Conservation (phyloP, 352 stramenopile species). For the Phytophthora foliorum region DNA sequence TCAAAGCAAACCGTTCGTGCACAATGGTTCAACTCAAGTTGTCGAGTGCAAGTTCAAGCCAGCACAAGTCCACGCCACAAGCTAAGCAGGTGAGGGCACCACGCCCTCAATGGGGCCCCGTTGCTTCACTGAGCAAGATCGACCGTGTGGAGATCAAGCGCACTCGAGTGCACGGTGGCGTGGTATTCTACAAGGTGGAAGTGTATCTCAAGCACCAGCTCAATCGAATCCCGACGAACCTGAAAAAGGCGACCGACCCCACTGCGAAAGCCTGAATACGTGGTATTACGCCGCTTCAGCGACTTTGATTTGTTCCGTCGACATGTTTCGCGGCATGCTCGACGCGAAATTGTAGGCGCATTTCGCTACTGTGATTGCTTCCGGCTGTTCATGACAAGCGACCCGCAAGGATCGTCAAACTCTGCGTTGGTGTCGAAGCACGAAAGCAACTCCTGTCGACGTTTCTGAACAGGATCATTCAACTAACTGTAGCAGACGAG, state of each 20-base stretch:
- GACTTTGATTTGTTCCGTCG: constrained; percentile 40
- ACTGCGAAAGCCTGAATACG: constrained; percentile 44
- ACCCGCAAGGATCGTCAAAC: constrained; percentile 45
- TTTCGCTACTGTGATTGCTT: constrained; percentile 41
- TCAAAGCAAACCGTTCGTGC: not conserved
- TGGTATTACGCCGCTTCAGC: constrained; percentile 36
- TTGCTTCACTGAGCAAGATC: constrained; percentile 39
- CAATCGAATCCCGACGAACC: constrained; percentile 58
- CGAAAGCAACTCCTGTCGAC: constrained; percentile 51
- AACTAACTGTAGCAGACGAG: constrained; percentile 25
- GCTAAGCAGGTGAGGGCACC: not conserved
- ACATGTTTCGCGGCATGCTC: constrained; percentile 26
- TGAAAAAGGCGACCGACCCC: constrained; percentile 5
- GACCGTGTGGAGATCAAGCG: constrained; percentile 47
- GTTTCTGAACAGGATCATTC: constrained; percentile 40
- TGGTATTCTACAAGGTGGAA: constrained; percentile 55
- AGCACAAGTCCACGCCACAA: not conserved
- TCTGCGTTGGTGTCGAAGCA: constrained; percentile 32
- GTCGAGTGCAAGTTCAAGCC: too few relatives aligned
- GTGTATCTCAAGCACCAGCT: constrained; percentile 56
- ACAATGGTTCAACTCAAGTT: not conserved
- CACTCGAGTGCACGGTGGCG: constrained; percentile 37
- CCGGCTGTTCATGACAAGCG: constrained; percentile 33
- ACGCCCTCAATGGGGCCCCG: constrained; percentile 7
- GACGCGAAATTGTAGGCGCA: constrained; percentile 19